These are phyloP conservation scores for Fraxinus sp. DNA, from an alignment of 305 asterid genomes.

Conservation along the genomic window DNA sequence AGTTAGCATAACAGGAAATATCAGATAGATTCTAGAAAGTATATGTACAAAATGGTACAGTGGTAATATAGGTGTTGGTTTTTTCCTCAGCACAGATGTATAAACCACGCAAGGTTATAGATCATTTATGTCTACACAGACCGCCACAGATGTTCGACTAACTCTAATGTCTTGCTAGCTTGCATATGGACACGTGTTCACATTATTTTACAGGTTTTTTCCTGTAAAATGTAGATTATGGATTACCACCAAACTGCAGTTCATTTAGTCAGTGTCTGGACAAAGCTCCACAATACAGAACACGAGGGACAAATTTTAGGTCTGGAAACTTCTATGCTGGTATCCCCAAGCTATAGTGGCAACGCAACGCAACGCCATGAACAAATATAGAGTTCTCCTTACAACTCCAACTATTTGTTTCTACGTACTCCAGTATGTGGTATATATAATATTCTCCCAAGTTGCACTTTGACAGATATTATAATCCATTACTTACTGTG, in stretches of 20 bases:
- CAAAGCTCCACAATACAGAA: background rate
- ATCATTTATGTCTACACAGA: background rate
- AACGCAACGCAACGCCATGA: background rate
- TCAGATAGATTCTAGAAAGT: slow-evolving; percentile 15
- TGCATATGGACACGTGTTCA: background rate
- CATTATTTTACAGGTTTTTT: background rate
- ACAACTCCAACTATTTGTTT: background rate
- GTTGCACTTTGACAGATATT: background rate
- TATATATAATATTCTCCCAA: background rate
- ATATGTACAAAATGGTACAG: background rate
- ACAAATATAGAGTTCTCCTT: background rate
- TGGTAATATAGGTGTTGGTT: background rate
- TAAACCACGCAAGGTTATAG: background rate
- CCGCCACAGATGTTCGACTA: background rate
- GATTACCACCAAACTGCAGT: background rate
- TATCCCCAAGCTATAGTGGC: background rate
- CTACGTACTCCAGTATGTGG: background rate
- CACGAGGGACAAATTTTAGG: slow-evolving; percentile 2
- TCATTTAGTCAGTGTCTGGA: background rate
- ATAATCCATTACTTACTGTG: slow-evolving; percentile 45
- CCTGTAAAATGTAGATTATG: slow-evolving; percentile 1
- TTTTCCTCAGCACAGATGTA: background rate
- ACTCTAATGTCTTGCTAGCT: background rate
- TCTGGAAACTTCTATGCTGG: background rate
- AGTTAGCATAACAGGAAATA: slow-evolving; percentile 30